Evolutionary conservation across 2,329 filamentous ascomycete genomes (phyloP), one percentile per base, ranked within the genome.

Genomic region (Elsinoe australis): DNA sequence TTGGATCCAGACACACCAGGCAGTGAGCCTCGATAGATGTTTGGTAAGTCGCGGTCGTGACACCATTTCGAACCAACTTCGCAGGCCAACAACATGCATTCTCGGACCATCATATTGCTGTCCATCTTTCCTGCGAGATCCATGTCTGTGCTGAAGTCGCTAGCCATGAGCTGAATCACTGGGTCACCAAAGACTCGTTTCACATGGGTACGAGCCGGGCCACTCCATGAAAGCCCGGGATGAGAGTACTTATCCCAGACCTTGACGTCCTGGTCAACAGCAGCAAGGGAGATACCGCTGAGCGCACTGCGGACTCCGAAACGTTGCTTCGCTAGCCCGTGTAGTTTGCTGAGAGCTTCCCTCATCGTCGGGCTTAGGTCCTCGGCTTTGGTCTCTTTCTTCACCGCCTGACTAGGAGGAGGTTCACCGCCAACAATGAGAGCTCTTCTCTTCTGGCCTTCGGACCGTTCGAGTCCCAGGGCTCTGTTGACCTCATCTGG

Each of bases 1-100:
- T 39, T 39, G 5, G 18, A 31, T 4, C 22, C 36, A 49, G 64
- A 51, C 5, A 53, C 54, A 6, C 35, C 49, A 2, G 47, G n/a
- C 1, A 59, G 28, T 1, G 58, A 63, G 55, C 72, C 72, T 52
- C 69, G 62, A 55, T 70, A 78, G 42, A 75, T 66, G 36, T 68
- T 65, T 0, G 76, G 75, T 21, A 79, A 70, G 5, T 66, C 61
- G 14, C 75, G 66, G 33, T 73, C 69, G n/a, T 62, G 59, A 54
- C 72, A 74, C 74, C 74, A 79, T 9, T 60, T 55, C 10, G 67
- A 74, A 5, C 69, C 71, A n/a, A 71, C 62, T 41, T 72, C 67
- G 48, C 70, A 69, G 12, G 73, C 77, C 17, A 81, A 59, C 51
- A 79, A 62, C 79, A 82, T 83, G 28, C 69, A 55, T 42, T 74